A percentile compares a stretch with the other conserved stretches of the same genome.
phyloP scores from a whole-genome alignment of 2,329 filamentous ascomycete species.

The Pseudonectria buxi region DNA sequence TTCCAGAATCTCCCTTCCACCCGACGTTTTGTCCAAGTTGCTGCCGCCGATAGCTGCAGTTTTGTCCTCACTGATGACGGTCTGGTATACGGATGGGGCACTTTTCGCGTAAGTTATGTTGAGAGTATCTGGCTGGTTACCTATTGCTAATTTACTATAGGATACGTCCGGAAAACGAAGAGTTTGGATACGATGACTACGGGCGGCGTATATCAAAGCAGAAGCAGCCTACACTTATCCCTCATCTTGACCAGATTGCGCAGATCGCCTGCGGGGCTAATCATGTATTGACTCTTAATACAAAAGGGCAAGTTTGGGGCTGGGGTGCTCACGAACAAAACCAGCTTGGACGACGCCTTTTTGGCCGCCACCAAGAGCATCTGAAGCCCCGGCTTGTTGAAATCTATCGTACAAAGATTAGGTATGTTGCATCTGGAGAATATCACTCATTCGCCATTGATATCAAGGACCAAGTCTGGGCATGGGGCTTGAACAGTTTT shows the following conservation, averaged over 20 bases:
- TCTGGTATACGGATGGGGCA: conserved; percentile 70
- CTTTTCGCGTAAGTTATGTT: conserved; percentile 52
- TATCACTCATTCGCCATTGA: conserved; percentile 74
- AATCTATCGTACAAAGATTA: conserved; percentile 38
- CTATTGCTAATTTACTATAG: conserved; percentile 1
- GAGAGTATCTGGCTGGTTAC: background rate
- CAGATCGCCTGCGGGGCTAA: conserved; percentile 56
- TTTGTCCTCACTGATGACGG: conserved; percentile 65
- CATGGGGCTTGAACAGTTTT: conserved; percentile 77
- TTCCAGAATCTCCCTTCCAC: conserved; percentile 45
- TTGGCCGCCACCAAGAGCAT: conserved; percentile 33
- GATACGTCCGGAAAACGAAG: conserved; percentile 33
- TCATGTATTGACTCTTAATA: conserved; percentile 57
- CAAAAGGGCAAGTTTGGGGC: conserved; percentile 32
- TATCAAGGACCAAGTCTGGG: conserved; percentile 58
- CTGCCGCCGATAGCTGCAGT: conserved; percentile 60
- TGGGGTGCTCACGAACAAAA: conserved; percentile 30
- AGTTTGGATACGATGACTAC: conserved; percentile 38
- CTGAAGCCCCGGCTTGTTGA: background rate
- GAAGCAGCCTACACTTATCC: conserved; percentile 38
- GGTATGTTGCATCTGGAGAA: conserved; percentile 54
- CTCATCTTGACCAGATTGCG: conserved; percentile 51
- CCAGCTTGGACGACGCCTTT: conserved; percentile 42
- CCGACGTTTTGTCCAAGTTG: conserved; percentile 51
- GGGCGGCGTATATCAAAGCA: conserved; percentile 39